These are phyloP conservation scores for Globisporangium splendens DNA, from an alignment of 352 stramenopile genomes.

Conservation along the genomic window DNA sequence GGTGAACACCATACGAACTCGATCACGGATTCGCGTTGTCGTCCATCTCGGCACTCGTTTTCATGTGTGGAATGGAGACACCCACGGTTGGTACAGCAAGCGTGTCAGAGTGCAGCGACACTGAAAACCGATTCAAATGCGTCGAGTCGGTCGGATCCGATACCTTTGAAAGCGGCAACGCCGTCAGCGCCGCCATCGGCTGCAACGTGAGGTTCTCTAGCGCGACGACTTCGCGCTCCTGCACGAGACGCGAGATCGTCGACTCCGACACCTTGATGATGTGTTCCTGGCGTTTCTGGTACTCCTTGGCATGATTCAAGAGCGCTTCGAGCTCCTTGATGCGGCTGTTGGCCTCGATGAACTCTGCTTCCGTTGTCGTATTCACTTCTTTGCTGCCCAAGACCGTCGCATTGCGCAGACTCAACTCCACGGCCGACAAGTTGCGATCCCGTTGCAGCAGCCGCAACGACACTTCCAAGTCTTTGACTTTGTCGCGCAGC, in stretches of 20 bases:
- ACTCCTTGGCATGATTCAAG: slow-evolving; percentile 50
- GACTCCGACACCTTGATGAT: too few relatives aligned
- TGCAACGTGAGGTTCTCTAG: slow-evolving; percentile 38
- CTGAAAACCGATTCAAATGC: too few relatives aligned
- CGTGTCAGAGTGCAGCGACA: too few relatives aligned
- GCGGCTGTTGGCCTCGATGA: slow-evolving; percentile 46
- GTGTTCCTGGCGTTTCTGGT: slow-evolving; percentile 41
- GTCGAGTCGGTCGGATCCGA: too few relatives aligned
- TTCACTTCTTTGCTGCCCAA: slow-evolving; percentile 39
- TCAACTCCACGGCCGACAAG: slow-evolving; percentile 60
- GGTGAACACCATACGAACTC: too few relatives aligned
- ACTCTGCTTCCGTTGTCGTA: slow-evolving; percentile 39
- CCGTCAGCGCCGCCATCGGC: slow-evolving; percentile 17
- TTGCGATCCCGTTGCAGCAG: slow-evolving; percentile 59
- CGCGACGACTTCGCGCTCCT: slow-evolving; percentile 39
- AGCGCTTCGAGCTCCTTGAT: slow-evolving; percentile 58
- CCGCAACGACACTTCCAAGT: slow-evolving; percentile 61
- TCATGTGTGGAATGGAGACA: too few relatives aligned
- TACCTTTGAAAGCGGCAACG: too few relatives aligned
- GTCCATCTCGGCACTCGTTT: too few relatives aligned
- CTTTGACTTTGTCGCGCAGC: slow-evolving; percentile 66
- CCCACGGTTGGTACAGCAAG: too few relatives aligned
- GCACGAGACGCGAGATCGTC: too few relatives aligned
- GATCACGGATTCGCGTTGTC: too few relatives aligned
- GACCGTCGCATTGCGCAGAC: slow-evolving; percentile 55